phyloP scores from a whole-genome alignment of 2,329 filamentous ascomycete genomes.

The Cladophialophora bantiana region DNA sequence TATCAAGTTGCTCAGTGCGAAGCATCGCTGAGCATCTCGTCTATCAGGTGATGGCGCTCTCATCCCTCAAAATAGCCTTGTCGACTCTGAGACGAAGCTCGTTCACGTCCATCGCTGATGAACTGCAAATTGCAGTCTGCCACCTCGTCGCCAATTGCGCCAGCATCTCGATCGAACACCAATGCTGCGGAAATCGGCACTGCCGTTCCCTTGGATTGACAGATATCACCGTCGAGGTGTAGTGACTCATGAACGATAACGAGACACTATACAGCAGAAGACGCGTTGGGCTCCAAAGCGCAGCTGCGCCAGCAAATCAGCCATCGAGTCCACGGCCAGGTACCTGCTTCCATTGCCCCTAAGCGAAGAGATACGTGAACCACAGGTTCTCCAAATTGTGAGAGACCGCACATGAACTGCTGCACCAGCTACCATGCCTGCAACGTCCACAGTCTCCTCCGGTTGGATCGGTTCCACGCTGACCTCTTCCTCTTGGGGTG shows the following conservation, averaged over 20 bases:
- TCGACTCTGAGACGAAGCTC: neutral
- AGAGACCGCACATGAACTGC: constrained; percentile 15
- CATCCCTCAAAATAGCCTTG: neutral
- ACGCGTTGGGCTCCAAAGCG: neutral
- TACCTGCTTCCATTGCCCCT: neutral
- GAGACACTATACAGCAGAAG: constrained; percentile 1
- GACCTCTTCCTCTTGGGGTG: constrained; percentile 8
- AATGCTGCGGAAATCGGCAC: constrained; percentile 1
- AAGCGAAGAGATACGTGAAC: constrained; percentile 2
- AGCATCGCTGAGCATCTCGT: neutral
- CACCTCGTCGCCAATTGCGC: neutral
- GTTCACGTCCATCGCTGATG: neutral
- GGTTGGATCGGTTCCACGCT: constrained; percentile 17
- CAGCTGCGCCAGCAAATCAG: constrained; percentile 3
- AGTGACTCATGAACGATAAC: constrained; percentile 5
- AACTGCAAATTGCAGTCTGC: constrained; percentile 1
- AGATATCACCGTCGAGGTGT: neutral
- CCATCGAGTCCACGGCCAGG: neutral
- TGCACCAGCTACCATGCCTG: constrained; percentile 17
- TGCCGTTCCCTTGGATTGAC: neutral
- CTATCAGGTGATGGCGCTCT: neutral
- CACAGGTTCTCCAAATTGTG: constrained; percentile 1
- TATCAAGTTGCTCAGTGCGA: neutral
- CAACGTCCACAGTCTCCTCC: neutral
- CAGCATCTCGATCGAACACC: neutral